These are phyloP conservation scores for Clarireedia paspali DNA, from an alignment of 2,329 filamentous ascomycete species.

Conservation along the genomic window DNA sequence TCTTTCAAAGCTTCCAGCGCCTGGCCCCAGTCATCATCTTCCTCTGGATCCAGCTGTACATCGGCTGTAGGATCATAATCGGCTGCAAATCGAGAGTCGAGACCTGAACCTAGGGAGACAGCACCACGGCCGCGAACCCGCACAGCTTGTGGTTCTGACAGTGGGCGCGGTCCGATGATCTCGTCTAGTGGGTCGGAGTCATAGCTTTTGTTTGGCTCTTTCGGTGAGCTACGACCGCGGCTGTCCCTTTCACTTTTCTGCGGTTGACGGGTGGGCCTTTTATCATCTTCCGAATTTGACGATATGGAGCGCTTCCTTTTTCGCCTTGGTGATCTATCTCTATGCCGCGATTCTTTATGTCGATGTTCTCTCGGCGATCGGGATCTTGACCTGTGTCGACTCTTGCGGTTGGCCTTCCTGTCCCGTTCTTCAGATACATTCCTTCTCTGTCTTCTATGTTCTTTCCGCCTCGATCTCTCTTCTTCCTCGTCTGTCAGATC, in stretches of 20 bases:
- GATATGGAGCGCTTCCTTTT: conserved; percentile 12
- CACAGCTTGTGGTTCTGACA: conserved; percentile 32
- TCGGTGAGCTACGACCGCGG: not conserved
- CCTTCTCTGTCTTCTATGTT: conserved; percentile 29
- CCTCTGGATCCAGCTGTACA: conserved; percentile 41
- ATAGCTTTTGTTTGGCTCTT: conserved; percentile 23
- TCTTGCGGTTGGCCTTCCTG: conserved; percentile 14
- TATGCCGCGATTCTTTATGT: conserved; percentile 26
- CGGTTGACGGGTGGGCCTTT: not conserved
- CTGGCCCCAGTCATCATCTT: conserved; percentile 67
- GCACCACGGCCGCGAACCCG: conserved; percentile 64
- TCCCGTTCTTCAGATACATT: conserved; percentile 16
- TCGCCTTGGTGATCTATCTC: conserved; percentile 25
- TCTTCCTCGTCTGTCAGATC: conserved; percentile 8
- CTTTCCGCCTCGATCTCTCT: conserved; percentile 12
- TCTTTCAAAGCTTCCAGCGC: conserved; percentile 72
- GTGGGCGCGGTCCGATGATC: conserved; percentile 67
- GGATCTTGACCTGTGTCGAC: conserved; percentile 20
- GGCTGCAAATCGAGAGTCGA: conserved; percentile 73
- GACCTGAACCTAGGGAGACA: conserved; percentile 49
- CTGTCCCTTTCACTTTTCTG: conserved; percentile 5
- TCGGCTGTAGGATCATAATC: conserved; percentile 53
- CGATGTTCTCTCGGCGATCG: conserved; percentile 18
- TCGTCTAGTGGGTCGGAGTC: conserved; percentile 68
- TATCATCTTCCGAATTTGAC: not conserved